phyloP scores from a whole-genome alignment of 306 rosid species.

The Dalbergia oliveri region DNA sequence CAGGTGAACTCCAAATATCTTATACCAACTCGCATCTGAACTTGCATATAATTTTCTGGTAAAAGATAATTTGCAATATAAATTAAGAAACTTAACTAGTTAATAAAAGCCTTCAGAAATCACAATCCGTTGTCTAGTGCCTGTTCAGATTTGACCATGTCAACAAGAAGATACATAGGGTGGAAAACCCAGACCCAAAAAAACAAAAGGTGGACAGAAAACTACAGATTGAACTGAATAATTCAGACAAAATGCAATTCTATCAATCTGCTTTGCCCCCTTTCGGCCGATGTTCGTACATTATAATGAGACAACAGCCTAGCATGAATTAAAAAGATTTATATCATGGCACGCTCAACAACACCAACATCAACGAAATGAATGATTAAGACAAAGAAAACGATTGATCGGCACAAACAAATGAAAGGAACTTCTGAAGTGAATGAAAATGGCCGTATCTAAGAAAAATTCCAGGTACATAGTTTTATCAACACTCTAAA shows the following conservation, averaged over 20 bases:
- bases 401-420: conserved; percentile 29
- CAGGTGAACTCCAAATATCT: background rate
- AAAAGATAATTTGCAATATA: background rate
- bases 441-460: conserved; percentile 51
- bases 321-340: background rate
- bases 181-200: no score
- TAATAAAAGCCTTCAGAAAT: background rate
- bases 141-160: background rate
- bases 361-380: background rate
- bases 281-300: no score
- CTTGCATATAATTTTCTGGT: background rate
- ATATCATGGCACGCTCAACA: conserved; percentile 4
- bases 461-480: conserved; percentile 57
- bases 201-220: no score
- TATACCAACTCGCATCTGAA: no score
- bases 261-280: no score
- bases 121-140: background rate
- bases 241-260: background rate
- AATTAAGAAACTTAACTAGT: background rate
- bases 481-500: conserved; percentile 59
- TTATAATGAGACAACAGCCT: no score
- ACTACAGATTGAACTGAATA: no score
- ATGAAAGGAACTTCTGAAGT: conserved; percentile 44
- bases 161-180: background rate
- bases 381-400: background rate